Base-by-base conservation (phyloP, 345 rosid genomes). In the Lumnitzera littorea region DNA sequence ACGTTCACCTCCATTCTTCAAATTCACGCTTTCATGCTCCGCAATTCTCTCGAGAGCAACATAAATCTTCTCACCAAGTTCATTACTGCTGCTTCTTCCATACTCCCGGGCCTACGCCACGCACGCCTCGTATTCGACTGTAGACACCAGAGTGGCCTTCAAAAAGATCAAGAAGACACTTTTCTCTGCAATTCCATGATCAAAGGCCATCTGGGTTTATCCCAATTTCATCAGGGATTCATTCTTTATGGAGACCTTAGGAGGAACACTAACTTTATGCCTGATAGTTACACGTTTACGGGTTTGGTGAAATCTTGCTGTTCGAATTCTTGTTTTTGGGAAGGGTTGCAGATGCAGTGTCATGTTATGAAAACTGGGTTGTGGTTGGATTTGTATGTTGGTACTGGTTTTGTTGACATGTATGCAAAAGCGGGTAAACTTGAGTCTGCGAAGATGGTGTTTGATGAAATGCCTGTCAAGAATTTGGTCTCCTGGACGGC, bases 401-500 rank as follows among this genome's bases (percentile, higher is more conserved):
- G 80, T 6, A 84, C 96, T 0, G 82, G 85, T 11, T 72, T 87
- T 65, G 73, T 89, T 10, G 88, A 84, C 53, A 80, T 90, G 91
- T 87, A 84, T 27, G 71, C 88, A 0, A 90, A 87, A 52, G 65
- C 72, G 24, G 88, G 89, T 61, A 57, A 59, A 36, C 63, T 80
- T 74, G 55, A 24, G 25, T 74, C 20, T 3, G 88, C 95, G 14
- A 74, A 69, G 51, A 78, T 64, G 53, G 46, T 80, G 74, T 87
- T 90, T 8, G 87, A 83, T 13, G 91, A 83, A 60, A 90, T 87
- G 91, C 50, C 75, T 58, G 73, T 64, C 3, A 83, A 78, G 70
- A 85, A 80, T 70, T 24, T 72, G 56, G 90, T 85, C 49, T 84
- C 95, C 0, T 85, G 95, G 97, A 90, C 97, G 0, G 91, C 84